phyloP scores from a whole-genome alignment of 1,284 basidiomycete species.

The Leccinum pachyderme region DNA sequence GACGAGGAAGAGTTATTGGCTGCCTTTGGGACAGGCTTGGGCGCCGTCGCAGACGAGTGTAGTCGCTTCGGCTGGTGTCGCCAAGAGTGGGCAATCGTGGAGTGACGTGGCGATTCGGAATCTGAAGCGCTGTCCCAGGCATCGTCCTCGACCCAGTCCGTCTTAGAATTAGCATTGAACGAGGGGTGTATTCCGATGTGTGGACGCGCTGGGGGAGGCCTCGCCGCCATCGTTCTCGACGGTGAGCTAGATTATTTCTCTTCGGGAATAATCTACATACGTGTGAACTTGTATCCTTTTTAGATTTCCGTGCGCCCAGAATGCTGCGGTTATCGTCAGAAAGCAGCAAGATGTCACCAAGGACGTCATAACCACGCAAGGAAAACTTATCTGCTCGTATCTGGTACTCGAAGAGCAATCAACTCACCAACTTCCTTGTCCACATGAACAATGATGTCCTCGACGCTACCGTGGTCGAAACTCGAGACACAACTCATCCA shows the following conservation, averaged over 20 bases:
- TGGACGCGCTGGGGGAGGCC: slow-evolving; percentile 73
- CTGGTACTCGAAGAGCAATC: not conserved
- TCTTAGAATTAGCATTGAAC: slow-evolving; percentile 44
- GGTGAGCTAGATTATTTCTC: slow-evolving; percentile 5
- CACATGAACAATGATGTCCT: not conserved
- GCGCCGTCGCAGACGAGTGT: slow-evolving; percentile 45
- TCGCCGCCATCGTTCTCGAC: slow-evolving; percentile 52
- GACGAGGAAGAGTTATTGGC: slow-evolving; percentile 58
- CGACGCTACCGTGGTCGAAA: not conserved
- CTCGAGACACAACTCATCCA: not conserved
- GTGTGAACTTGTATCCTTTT: slow-evolving; percentile 16
- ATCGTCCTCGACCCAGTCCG: slow-evolving; percentile 81
- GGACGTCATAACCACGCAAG: not conserved
- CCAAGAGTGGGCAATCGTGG: slow-evolving; percentile 48
- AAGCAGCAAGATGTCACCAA: not conserved
- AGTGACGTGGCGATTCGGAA: slow-evolving; percentile 64
- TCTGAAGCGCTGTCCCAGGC: slow-evolving; percentile 89
- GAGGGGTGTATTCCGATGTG: slow-evolving; percentile 67
- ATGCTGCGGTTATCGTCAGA: not conserved
- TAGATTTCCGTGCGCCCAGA: not conserved
- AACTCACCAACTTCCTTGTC: not conserved
- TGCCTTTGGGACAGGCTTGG: slow-evolving; percentile 54
- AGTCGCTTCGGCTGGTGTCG: slow-evolving; percentile 36
- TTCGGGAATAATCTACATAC: not conserved
- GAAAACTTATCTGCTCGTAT: not conserved